A percentile compares a stretch with the other conserved stretches of the same genome.
These are phyloP conservation scores for Aureobasidium sp. DNA, from an alignment of 2,329 filamentous ascomycete species.

Conservation along the genomic window DNA sequence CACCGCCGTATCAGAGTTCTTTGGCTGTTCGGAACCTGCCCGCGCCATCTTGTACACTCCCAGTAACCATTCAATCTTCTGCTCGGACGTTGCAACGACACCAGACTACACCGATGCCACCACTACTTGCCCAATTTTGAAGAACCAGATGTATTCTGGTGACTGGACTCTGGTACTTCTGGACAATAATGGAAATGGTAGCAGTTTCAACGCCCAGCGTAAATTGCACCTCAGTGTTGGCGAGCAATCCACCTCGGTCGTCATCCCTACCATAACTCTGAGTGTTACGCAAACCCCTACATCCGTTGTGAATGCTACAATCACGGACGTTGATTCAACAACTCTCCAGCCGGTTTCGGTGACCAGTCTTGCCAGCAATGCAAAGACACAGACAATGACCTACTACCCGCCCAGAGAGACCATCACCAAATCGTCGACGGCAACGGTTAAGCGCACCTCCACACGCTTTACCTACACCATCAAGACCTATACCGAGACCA, in stretches of 20 bases:
- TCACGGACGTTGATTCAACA: not conserved
- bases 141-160: conserved; percentile 36
- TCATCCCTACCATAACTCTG: conserved; percentile 16
- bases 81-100: conserved; percentile 32
- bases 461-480: conserved; percentile 1
- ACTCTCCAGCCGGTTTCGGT: conserved; percentile 13
- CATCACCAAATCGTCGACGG: conserved; percentile 9
- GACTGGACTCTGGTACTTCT: conserved; percentile 37
- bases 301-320: conserved; percentile 22
- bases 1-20: conserved; percentile 36
- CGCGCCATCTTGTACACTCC: conserved; percentile 36
- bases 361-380: conserved; percentile 23
- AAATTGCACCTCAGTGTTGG: conserved; percentile 32
- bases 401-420: conserved; percentile 16
- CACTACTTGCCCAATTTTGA: conserved; percentile 35
- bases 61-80: conserved; percentile 32
- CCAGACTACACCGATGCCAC: conserved; percentile 32
- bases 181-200: conserved; percentile 34
- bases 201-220: conserved; percentile 38
- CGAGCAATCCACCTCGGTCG: conserved; percentile 24
- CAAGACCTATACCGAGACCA: conserved; percentile 25
- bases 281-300: conserved; percentile 22
- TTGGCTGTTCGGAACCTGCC: conserved; percentile 34
- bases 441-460: conserved; percentile 3
- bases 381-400: conserved; percentile 15